phyloP scores from a whole-genome alignment of 371 early-diverging fungal genomes.

The Cokeromyces recurvatus region DNA sequence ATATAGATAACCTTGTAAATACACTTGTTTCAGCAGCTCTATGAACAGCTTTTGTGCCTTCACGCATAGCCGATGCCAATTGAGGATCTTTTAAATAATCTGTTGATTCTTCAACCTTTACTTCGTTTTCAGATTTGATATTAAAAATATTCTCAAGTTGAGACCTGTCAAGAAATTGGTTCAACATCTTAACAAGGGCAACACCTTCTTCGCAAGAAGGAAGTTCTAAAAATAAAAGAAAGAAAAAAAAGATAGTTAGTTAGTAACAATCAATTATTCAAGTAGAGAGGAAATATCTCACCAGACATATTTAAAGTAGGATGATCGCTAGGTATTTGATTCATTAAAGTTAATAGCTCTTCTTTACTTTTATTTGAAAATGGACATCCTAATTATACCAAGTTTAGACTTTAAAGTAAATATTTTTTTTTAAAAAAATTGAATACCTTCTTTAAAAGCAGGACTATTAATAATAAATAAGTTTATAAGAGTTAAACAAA shows the following conservation, averaged over 20 bases:
- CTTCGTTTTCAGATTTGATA: not conserved
- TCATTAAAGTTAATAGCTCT: slow-evolving; percentile 28
- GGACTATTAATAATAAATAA: slow-evolving; percentile 18
- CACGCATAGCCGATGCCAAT: slow-evolving; percentile 45
- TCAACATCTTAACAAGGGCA: slow-evolving; percentile 32
- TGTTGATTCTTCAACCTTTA: slow-evolving; percentile 2
- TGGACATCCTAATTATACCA: slow-evolving; percentile 32
- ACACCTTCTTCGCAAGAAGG: slow-evolving; percentile 38
- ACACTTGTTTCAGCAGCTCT: slow-evolving; percentile 55
- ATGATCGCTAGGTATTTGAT: slow-evolving; percentile 36
- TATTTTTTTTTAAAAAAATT: not conserved
- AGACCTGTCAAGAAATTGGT: slow-evolving; percentile 25
- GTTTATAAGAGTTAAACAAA: too few relatives aligned
- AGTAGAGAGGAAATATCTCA: slow-evolving; percentile 4
- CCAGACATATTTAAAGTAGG: slow-evolving; percentile 35
- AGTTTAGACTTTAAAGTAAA: not conserved
- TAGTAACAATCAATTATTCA: not conserved
- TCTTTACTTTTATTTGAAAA: slow-evolving; percentile 37
- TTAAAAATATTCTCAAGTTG: slow-evolving; percentile 18
- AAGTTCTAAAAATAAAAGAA: slow-evolving; percentile 18
- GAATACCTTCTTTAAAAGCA: slow-evolving; percentile 40
- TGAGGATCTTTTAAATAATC: slow-evolving; percentile 41
- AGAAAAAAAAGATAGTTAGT: not conserved
- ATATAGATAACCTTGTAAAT: slow-evolving; percentile 47
- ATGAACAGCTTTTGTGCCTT: slow-evolving; percentile 59